phyloP scores from a whole-genome alignment of 352 stramenopile genomes.

The Lagenidium giganteum region DNA sequence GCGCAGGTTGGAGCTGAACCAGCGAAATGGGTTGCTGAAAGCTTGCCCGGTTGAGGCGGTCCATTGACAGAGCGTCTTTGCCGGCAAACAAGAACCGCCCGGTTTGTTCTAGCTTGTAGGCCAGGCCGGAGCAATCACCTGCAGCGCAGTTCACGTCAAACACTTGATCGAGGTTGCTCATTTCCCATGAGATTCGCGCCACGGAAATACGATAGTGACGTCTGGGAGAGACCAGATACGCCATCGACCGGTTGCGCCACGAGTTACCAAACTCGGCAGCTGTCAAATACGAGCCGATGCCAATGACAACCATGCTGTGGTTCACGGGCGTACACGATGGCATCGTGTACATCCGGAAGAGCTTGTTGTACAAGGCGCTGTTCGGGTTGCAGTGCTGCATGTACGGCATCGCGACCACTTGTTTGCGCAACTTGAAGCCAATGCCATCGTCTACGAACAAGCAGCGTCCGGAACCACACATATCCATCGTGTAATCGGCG shows the following conservation, averaged over 20 bases:
- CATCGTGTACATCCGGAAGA: constrained; percentile 32
- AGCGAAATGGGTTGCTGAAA: constrained; percentile 36
- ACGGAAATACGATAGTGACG: no score
- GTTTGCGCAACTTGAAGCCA: constrained; percentile 22
- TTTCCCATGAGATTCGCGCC: no score
- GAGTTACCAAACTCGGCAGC: constrained; percentile 36
- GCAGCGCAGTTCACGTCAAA: no score
- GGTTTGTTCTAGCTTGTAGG: constrained; percentile 33
- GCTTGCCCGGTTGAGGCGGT: constrained; percentile 16
- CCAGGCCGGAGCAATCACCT: constrained; percentile 27
- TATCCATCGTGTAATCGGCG: no score
- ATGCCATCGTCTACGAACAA: constrained; percentile 34
- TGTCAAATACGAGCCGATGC: constrained; percentile 40
- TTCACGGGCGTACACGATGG: constrained; percentile 16
- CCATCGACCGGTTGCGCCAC: no score
- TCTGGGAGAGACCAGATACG: no score
- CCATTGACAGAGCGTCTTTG: constrained; percentile 20
- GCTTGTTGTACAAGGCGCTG: constrained; percentile 27
- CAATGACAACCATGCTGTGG: constrained; percentile 29
- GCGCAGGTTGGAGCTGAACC: constrained; percentile 32
- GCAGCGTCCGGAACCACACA: constrained; percentile 28
- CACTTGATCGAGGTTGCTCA: no score
- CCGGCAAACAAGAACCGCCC: constrained; percentile 38
- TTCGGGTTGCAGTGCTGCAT: constrained; percentile 26
- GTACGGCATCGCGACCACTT: constrained; percentile 35